A percentile compares a stretch with the other conserved stretches of the same genome.
Evolutionary conservation across 2,329 filamentous ascomycete species (phyloP).

Genomic region (Colletotrichum tropicicola): DNA sequence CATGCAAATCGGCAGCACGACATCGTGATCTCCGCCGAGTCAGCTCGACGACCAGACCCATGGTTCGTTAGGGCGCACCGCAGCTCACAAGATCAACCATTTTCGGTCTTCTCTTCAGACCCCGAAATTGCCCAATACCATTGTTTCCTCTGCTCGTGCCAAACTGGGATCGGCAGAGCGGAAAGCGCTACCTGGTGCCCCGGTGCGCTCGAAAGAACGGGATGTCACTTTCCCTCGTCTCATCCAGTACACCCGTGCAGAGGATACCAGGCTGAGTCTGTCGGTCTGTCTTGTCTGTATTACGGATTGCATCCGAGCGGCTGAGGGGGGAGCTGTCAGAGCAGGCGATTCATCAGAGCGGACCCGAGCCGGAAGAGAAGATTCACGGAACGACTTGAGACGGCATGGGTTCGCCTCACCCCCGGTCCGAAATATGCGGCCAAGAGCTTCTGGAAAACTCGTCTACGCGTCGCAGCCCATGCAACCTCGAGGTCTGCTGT

Average conservation of each 20-base stretch:
- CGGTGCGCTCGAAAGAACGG: neutral
- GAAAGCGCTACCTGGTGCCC: neutral
- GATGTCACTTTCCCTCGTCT: neutral
- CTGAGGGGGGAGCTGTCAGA: neutral
- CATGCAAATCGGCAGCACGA: conserved; percentile 25
- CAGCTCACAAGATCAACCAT: conserved; percentile 8
- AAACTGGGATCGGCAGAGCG: conserved; percentile 2
- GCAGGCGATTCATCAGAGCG: neutral
- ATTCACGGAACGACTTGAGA: conserved; percentile 13
- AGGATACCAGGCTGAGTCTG: too few relatives aligned
- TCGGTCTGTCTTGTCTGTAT: too few relatives aligned
- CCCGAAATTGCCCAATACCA: conserved; percentile 9
- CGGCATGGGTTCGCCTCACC: conserved; percentile 1
- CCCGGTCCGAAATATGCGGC: neutral
- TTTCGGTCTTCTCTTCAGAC: neutral
- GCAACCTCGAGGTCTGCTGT: neutral
- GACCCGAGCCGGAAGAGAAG: neutral
- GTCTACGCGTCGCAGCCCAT: conserved; percentile 6
- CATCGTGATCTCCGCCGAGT: conserved; percentile 29
- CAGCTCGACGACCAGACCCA: conserved; percentile 1
- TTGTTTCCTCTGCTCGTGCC: neutral
- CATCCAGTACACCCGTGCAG: neutral
- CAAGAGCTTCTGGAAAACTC: conserved; percentile 22
- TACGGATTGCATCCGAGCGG: neutral
- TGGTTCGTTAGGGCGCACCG: neutral